These are phyloP conservation scores for Yarrowia sp. DNA, from an alignment of 805 yeast genomes.

Conservation along the genomic window DNA sequence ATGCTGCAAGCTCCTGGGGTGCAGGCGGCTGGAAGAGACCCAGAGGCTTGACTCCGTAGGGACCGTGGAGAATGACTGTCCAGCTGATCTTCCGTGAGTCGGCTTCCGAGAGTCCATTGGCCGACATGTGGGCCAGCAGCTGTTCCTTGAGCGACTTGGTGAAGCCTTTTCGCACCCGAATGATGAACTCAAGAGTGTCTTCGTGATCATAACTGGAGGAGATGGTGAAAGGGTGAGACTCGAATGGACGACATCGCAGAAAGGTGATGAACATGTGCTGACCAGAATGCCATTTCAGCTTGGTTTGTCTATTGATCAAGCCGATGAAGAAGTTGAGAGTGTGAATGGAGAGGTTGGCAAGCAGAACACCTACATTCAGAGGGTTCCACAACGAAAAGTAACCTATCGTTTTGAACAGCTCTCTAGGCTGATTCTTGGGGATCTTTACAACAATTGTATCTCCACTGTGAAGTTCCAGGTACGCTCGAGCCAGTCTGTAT, in stretches of 20 bases:
- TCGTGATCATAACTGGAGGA: slow-evolving; percentile 41
- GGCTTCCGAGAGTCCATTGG: not conserved
- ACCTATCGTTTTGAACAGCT: not conserved
- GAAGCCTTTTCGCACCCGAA: slow-evolving; percentile 49
- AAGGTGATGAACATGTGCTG: slow-evolving; percentile 46
- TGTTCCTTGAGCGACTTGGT: slow-evolving; percentile 43
- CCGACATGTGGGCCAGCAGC: slow-evolving; percentile 9
- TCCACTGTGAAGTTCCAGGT: slow-evolving; percentile 41
- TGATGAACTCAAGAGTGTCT: slow-evolving; percentile 45
- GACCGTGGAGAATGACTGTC: slow-evolving; percentile 44
- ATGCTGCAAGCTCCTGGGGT: not conserved
- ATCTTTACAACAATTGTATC: slow-evolving; percentile 43
- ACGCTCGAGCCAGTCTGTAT: slow-evolving; percentile 42
- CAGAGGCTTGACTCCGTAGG: slow-evolving; percentile 44
- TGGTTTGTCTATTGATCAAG: slow-evolving; percentile 11
- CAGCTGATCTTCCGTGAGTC: slow-evolving; percentile 12
- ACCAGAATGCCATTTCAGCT: slow-evolving; percentile 43
- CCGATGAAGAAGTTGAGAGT: slow-evolving; percentile 30
- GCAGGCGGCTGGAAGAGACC: slow-evolving; percentile 36
- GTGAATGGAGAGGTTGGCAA: not conserved
- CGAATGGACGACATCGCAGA: slow-evolving; percentile 41
- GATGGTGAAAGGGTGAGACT: slow-evolving; percentile 46
- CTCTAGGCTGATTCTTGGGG: slow-evolving; percentile 13
- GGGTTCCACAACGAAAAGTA: slow-evolving; percentile 4
- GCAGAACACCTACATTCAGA: not conserved